Percentiles rank a stretch among this genome's conserved stretches.
These are phyloP conservation scores for Arctium minus DNA, from an alignment of 129 eudicot genomes.

Conservation along the genomic window DNA sequence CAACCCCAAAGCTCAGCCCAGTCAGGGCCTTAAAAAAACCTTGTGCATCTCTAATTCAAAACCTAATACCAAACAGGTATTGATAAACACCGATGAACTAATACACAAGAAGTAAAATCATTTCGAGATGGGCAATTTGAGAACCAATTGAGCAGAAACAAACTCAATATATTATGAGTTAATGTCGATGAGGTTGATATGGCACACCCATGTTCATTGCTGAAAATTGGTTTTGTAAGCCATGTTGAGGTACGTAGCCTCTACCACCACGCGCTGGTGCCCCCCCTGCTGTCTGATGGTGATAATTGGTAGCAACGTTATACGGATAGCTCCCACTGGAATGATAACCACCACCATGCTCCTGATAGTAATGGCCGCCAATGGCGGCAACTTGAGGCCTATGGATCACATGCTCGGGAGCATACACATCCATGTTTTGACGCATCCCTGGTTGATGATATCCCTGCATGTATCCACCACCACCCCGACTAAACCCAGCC, in stretches of 20 bases:
- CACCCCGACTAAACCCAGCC: background rate
- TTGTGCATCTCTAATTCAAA: too few relatives aligned
- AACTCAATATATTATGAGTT: background rate
- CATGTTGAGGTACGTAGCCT: background rate
- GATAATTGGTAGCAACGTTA: background rate
- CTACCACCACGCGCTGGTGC: constrained; percentile 30
- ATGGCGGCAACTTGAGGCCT: background rate
- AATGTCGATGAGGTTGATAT: background rate
- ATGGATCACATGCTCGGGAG: constrained; percentile 5
- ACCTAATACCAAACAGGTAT: too few relatives aligned
- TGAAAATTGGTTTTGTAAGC: background rate
- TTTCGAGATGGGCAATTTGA: too few relatives aligned
- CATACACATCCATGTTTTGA: constrained; percentile 26
- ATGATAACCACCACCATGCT: background rate
- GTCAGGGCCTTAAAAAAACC: too few relatives aligned
- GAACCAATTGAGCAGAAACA: background rate
- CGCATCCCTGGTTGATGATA: constrained; percentile 7
- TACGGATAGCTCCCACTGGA: background rate
- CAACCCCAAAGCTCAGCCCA: too few relatives aligned
- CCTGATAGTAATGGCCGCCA: background rate
- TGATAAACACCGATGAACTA: too few relatives aligned
- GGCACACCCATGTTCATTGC: background rate
- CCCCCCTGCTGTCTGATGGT: constrained; percentile 25
- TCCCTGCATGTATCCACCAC: constrained; percentile 4
- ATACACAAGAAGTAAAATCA: too few relatives aligned